These are phyloP conservation scores for Massospora cicadina DNA, from an alignment of 371 early-diverging fungal species.

Conservation along the genomic window DNA sequence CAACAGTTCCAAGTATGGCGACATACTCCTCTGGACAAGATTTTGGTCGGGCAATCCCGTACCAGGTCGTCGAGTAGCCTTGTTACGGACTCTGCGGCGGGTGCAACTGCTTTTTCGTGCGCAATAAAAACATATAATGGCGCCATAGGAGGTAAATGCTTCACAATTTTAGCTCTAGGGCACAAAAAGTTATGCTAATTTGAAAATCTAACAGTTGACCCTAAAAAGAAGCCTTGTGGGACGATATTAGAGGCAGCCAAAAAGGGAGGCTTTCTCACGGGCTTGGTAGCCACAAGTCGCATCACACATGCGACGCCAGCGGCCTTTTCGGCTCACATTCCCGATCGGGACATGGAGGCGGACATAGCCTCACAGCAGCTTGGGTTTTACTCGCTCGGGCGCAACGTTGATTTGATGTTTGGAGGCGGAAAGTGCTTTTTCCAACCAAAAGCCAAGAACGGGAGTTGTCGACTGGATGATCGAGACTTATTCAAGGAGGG, in stretches of 20 bases:
- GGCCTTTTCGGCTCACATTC: slow-evolving; percentile 65
- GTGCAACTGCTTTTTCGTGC: slow-evolving; percentile 85
- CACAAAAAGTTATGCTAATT: neutral
- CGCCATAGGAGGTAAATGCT: slow-evolving; percentile 47
- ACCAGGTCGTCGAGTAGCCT: slow-evolving; percentile 63
- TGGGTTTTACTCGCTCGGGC: slow-evolving; percentile 61
- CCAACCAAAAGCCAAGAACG: slow-evolving; percentile 28
- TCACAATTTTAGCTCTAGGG: neutral
- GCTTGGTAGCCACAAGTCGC: slow-evolving; percentile 78
- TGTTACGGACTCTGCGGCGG: slow-evolving; percentile 91
- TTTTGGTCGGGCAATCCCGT: slow-evolving; percentile 70
- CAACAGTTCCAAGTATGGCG: slow-evolving; percentile 23
- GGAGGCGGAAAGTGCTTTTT: slow-evolving; percentile 86
- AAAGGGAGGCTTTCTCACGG: slow-evolving; percentile 53
- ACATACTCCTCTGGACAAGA: slow-evolving; percentile 56
- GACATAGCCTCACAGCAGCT: slow-evolving; percentile 79
- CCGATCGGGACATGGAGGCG: slow-evolving; percentile 49
- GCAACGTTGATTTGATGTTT: slow-evolving; percentile 71
- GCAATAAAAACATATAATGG: slow-evolving; percentile 71
- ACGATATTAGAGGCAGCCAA: slow-evolving; percentile 91
- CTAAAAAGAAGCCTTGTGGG: slow-evolving; percentile 53
- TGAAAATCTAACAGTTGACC: slow-evolving; percentile 28
- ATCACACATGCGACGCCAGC: slow-evolving; percentile 83
- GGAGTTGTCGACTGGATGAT: slow-evolving; percentile 54
- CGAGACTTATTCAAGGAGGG: slow-evolving; percentile 34